phyloP scores from a whole-genome alignment of 768 basidiomycete species.

The Paxillus involutus region DNA sequence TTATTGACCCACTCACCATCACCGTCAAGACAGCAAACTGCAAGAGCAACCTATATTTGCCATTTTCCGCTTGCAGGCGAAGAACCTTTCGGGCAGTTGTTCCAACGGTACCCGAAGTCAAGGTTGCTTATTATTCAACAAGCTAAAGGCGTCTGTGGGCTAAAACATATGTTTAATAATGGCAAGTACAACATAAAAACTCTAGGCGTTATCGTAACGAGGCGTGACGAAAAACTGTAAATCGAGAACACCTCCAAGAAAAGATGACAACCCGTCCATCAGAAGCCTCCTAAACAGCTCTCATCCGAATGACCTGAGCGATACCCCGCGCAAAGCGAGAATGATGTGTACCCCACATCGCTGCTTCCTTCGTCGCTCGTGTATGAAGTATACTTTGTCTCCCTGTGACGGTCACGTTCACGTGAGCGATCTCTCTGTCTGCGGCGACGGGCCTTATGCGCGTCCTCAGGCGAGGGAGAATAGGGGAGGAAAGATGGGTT shows the following conservation, averaged over 20 bases:
- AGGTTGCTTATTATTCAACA: not conserved
- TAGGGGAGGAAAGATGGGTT: constrained; percentile 7
- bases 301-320: constrained; percentile 6
- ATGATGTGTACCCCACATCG: constrained; percentile 5
- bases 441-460: constrained; percentile 11
- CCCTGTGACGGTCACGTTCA: constrained; percentile 9
- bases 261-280: not conserved
- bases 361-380: constrained; percentile 7
- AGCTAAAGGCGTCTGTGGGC: not conserved
- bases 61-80: not conserved
- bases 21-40: not conserved
- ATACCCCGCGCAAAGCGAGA: constrained; percentile 1
- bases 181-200: constrained; percentile 3
- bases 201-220: constrained; percentile 4
- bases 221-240: not conserved
- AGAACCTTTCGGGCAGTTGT: too few species aligned
- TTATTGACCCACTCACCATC: not conserved
- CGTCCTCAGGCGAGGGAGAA: constrained; percentile 3
- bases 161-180: not conserved
- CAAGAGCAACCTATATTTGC: not conserved
- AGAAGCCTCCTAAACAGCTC: constrained; percentile 19
- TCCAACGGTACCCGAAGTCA: too few species aligned
- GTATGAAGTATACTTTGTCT: constrained; percentile 1
- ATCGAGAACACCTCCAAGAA: not conserved
- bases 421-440: constrained; percentile 13